Evolutionary conservation across 2,329 filamentous ascomycete species (phyloP).

Genomic region (Phyllosticta capitalensis): DNA sequence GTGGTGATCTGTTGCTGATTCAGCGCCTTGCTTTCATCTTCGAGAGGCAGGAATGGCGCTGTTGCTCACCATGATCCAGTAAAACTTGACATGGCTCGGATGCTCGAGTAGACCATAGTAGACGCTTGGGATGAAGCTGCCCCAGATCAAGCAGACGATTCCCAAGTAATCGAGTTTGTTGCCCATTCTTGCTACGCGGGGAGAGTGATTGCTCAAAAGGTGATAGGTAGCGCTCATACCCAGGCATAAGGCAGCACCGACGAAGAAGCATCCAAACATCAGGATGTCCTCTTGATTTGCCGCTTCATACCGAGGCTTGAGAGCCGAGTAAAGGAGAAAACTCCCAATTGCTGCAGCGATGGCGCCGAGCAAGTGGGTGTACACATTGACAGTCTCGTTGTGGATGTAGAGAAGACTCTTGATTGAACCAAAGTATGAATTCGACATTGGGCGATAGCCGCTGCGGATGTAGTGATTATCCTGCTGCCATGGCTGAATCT

Average conservation of each 20-base stretch:
- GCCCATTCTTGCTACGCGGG: constrained; percentile 65
- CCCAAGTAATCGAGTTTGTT: constrained; percentile 94
- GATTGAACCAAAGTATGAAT: constrained; percentile 50
- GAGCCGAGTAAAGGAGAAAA: constrained; percentile 16
- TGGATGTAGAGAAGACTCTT: constrained; percentile 53
- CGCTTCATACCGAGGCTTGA: constrained; percentile 23
- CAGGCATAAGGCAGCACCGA: constrained; percentile 34
- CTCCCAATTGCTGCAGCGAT: constrained; percentile 17
- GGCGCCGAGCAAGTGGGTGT: constrained; percentile 48
- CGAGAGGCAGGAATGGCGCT: constrained; percentile 18
- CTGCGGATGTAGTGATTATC: constrained; percentile 62
- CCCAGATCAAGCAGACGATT: constrained; percentile 84
- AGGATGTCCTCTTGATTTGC: constrained; percentile 27
- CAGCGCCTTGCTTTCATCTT: neutral
- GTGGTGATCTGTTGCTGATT: constrained; percentile 54
- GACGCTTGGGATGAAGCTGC: constrained; percentile 79
- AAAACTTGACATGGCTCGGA: constrained; percentile 54
- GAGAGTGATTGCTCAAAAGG: constrained; percentile 75
- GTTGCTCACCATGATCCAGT: constrained; percentile 58
- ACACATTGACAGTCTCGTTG: constrained; percentile 64
- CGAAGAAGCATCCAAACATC: constrained; percentile 30
- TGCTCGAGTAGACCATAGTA: constrained; percentile 47
- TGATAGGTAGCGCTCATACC: constrained; percentile 62
- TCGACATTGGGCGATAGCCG: constrained; percentile 55
- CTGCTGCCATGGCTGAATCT: constrained; percentile 37